A percentile compares a stretch with the other conserved stretches of the same genome.
phyloP scores from a whole-genome alignment of 805 yeast species.

The Ogataea polymorpha region DNA sequence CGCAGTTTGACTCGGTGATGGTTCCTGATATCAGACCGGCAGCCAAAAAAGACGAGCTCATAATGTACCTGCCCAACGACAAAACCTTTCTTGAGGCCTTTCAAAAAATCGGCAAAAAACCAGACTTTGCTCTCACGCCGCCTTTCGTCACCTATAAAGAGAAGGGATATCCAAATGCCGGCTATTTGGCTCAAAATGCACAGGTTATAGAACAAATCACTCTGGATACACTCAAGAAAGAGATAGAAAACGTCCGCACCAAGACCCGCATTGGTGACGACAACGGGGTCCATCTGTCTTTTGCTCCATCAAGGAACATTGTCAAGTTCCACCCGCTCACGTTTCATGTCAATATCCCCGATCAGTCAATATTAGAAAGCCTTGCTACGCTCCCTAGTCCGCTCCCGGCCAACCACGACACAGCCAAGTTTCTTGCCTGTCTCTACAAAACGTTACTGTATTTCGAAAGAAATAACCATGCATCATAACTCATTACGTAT shows the following conservation, averaged over 20 bases:
- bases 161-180: conserved; percentile 3
- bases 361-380: neutral
- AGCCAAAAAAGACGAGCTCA: neutral
- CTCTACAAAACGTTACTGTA: conserved; percentile 2
- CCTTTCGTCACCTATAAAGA: neutral
- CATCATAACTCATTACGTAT: conserved; percentile 15
- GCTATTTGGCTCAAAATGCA: conserved; percentile 12
- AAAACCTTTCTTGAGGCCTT: conserved; percentile 1
- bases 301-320: neutral
- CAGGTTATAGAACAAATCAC: conserved; percentile 6
- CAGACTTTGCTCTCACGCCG: conserved; percentile 1
- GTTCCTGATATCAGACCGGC: conserved; percentile 13
- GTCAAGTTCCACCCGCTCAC: conserved; percentile 2
- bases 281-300: neutral
- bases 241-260: neutral
- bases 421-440: neutral
- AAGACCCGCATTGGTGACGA: neutral
- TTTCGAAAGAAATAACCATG: conserved; percentile 4
- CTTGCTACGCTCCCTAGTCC: conserved; percentile 2
- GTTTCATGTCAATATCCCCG: conserved; percentile 4
- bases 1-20: conserved; percentile 9
- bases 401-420: conserved; percentile 1
- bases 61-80: conserved; percentile 11
- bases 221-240: conserved; percentile 4
- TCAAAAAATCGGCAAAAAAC: neutral